phyloP scores from a whole-genome alignment of 1,139 yeast species.

The Kurtzmaniella quercitrusa region DNA sequence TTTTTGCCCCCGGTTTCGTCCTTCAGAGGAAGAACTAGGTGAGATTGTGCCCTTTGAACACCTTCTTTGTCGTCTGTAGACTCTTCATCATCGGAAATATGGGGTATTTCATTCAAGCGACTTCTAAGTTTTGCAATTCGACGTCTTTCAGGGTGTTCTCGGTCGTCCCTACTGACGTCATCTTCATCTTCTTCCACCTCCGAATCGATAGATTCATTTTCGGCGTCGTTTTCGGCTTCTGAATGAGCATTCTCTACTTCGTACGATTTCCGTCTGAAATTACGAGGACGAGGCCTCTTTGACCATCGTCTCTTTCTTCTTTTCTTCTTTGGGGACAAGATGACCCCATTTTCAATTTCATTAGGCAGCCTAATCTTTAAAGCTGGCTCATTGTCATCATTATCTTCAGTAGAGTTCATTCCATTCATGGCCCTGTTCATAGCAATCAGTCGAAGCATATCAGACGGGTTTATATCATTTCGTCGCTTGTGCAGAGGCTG shows the following conservation, averaged over 20 bases:
- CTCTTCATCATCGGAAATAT: constrained; percentile 7
- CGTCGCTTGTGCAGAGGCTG: constrained; percentile 33
- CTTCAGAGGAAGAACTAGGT: constrained; percentile 30
- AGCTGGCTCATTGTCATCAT: constrained; percentile 72
- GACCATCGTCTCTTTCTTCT: constrained; percentile 8
- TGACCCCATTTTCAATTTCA: constrained; percentile 45
- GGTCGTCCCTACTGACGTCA: constrained; percentile 16
- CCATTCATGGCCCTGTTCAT: constrained; percentile 44
- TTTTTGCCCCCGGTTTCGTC: constrained; percentile 33
- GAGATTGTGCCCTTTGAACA: constrained; percentile 28
- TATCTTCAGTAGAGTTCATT: constrained; percentile 7
- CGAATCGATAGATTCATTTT: not conserved
- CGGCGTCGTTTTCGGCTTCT: not conserved
- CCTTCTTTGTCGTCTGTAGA: constrained; percentile 9
- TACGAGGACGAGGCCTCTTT: constrained; percentile 7
- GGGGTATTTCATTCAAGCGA: not conserved
- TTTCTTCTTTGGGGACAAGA: constrained; percentile 6
- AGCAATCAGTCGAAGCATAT: constrained; percentile 77
- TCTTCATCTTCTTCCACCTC: constrained; percentile 12
- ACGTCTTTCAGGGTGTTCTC: constrained; percentile 21
- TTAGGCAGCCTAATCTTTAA: constrained; percentile 76
- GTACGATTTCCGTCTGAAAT: constrained; percentile 16
- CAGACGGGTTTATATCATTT: constrained; percentile 69
- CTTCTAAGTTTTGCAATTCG: constrained; percentile 3
- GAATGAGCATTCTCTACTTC: constrained; percentile 4